Percentiles rank a stretch among this genome's conserved stretches.
Evolutionary conservation across 331 rosid species (phyloP).

Genomic region (Quercus lobata): DNA sequence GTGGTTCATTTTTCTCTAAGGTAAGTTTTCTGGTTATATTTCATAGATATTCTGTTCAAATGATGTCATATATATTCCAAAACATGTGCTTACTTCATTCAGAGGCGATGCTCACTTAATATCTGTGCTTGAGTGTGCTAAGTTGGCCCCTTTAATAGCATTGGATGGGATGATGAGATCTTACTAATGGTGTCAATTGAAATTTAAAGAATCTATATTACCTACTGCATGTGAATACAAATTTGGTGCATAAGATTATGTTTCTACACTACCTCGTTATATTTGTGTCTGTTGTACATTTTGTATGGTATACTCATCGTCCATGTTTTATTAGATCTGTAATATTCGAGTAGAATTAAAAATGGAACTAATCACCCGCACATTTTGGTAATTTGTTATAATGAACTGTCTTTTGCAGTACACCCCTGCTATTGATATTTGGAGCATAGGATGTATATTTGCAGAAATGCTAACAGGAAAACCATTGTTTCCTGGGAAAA

Average conservation of each 20-base stretch:
- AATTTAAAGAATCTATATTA: neutral
- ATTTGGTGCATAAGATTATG: neutral
- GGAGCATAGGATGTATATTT: slow-evolving; percentile 79
- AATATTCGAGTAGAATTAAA: neutral
- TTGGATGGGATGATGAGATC: neutral
- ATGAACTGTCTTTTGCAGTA: slow-evolving; percentile 40
- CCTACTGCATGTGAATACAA: neutral
- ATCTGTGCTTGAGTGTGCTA: neutral
- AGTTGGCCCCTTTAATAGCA: neutral
- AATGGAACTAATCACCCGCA: neutral
- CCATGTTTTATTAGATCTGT: neutral
- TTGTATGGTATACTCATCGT: neutral
- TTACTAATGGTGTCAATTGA: neutral
- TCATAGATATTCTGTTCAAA: neutral
- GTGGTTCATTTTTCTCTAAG: slow-evolving; percentile 73
- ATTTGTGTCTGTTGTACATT: neutral
- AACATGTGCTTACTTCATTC: neutral
- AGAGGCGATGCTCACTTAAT: neutral
- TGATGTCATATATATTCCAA: neutral
- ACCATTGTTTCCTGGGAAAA: slow-evolving; percentile 58
- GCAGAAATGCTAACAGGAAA: slow-evolving; percentile 59
- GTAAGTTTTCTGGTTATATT: slow-evolving; percentile 17
- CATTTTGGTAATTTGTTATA: neutral
- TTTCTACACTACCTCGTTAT: neutral
- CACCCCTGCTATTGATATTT: slow-evolving; percentile 68